Percentiles rank a stretch among this genome's conserved stretches.
These are phyloP conservation scores for Hanseniaspora mollemarum DNA, from an alignment of 805 yeast species.

Conservation along the genomic window DNA sequence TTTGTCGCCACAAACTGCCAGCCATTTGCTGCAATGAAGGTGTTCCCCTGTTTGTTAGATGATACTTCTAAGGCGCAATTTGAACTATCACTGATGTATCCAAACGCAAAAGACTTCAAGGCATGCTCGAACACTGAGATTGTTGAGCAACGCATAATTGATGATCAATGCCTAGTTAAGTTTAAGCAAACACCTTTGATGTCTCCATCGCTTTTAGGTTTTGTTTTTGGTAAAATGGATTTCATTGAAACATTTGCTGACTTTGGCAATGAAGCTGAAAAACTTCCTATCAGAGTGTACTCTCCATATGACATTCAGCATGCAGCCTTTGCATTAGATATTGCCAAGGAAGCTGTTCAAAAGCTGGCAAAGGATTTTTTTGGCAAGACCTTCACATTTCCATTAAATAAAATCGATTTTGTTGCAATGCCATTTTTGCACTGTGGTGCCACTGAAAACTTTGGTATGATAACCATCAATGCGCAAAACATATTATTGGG, in stretches of 20 bases:
- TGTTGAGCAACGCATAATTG: conserved; percentile 22
- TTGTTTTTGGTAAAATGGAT: conserved; percentile 58
- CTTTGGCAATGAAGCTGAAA: conserved; percentile 16
- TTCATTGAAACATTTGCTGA: conserved; percentile 32
- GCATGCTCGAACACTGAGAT: conserved; percentile 43
- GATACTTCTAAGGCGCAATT: conserved; percentile 43
- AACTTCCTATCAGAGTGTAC: conserved; percentile 42
- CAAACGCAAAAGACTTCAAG: conserved; percentile 36
- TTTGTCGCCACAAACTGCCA: conserved; percentile 63
- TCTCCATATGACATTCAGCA: conserved; percentile 39
- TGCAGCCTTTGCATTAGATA: conserved; percentile 41
- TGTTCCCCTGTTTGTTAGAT: conserved; percentile 54
- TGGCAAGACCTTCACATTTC: conserved; percentile 11
- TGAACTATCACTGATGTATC: conserved; percentile 4
- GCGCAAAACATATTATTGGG: conserved; percentile 37
- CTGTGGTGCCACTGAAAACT: conserved; percentile 75
- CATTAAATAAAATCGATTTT: conserved; percentile 51
- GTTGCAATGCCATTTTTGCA: conserved; percentile 57
- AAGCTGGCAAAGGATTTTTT: conserved; percentile 29
- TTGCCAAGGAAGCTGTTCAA: conserved; percentile 40
- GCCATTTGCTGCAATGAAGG: conserved; percentile 49
- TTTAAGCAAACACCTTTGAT: conserved; percentile 50
- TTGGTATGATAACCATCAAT: conserved; percentile 55
- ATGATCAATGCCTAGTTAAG: conserved; percentile 28
- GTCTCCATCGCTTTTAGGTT: conserved; percentile 54